Evolutionary conservation across 192 early-diverging fungal species (phyloP).

Genomic region (Backusella westeae): DNA sequence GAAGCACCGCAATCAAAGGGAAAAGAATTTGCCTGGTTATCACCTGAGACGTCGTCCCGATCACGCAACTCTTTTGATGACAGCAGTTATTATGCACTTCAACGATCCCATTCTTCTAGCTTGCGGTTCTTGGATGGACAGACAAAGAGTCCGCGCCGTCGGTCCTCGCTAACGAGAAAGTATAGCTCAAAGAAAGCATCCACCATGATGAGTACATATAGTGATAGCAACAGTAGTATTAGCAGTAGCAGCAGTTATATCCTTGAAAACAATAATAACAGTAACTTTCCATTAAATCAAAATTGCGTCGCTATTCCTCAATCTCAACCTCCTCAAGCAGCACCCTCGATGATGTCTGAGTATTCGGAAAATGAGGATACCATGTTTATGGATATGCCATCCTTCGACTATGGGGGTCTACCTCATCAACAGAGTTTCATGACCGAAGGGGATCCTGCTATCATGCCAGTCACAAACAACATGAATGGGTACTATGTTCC

Average conservation of each 20-base stretch:
- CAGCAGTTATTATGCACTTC: neutral
- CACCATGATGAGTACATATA: neutral
- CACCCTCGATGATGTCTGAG: neutral
- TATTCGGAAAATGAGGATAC: neutral
- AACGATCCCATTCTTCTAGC: neutral
- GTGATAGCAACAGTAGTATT: neutral
- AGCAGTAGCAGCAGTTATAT: neutral
- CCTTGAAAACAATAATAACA: neutral
- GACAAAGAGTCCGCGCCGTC: neutral
- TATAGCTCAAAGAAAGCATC: neutral
- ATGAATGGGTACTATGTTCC: neutral
- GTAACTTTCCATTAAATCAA: neutral
- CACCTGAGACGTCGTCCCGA: neutral
- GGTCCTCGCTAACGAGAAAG: neutral
- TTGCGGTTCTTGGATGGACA: constrained; percentile 8
- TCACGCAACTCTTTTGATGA: neutral
- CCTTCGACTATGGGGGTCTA: neutral
- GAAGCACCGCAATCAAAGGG: neutral
- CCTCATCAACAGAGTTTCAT: neutral
- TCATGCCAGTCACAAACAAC: neutral
- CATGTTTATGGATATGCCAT: neutral
- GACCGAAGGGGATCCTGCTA: neutral
- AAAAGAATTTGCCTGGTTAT: constrained; percentile 1
- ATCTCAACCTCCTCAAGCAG: neutral
- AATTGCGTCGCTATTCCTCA: neutral